Percentiles rank a stretch among this genome's conserved stretches.
These are phyloP conservation scores for Beauveria pseudobassiana DNA, from an alignment of 2,329 filamentous ascomycete genomes.

Conservation along the genomic window DNA sequence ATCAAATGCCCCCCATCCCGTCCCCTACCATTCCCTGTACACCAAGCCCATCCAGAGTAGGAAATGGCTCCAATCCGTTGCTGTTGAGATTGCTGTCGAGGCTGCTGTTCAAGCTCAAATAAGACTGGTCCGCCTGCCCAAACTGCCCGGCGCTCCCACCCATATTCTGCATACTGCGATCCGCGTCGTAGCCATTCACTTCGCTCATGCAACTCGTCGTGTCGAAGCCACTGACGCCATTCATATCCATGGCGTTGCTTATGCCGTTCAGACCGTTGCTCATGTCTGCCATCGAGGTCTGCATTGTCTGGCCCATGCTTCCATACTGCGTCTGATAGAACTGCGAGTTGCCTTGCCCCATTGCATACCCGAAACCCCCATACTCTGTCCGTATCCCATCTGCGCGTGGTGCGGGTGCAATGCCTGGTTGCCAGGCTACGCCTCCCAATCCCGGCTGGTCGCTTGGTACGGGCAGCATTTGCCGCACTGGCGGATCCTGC, in stretches of 20 bases:
- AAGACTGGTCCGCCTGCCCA: conserved; percentile 17
- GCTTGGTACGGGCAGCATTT: conserved; percentile 20
- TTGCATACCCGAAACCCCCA: neutral
- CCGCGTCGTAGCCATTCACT: conserved; percentile 16
- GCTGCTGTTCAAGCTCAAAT: conserved; percentile 14
- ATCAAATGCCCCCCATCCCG: conserved; percentile 22
- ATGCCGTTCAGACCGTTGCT: neutral
- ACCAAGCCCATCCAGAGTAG: conserved; percentile 25
- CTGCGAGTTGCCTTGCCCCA: conserved; percentile 11
- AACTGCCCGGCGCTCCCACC: conserved; percentile 19
- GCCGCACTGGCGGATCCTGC: conserved; percentile 44
- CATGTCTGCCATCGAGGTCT: conserved; percentile 16
- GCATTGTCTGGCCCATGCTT: conserved; percentile 20
- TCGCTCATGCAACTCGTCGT: conserved; percentile 14
- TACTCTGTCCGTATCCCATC: neutral
- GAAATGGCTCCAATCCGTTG: conserved; percentile 23
- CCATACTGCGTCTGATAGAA: conserved; percentile 22
- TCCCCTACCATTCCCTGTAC: conserved; percentile 21
- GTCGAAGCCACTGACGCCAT: conserved; percentile 14
- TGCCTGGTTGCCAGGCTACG: neutral
- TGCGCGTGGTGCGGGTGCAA: conserved; percentile 6
- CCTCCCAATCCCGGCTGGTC: conserved; percentile 13
- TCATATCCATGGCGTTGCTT: neutral
- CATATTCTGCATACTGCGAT: conserved; percentile 20
- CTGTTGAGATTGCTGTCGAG: conserved; percentile 8